phyloP scores from a whole-genome alignment of 768 basidiomycete genomes.

The Pholiota conissans region DNA sequence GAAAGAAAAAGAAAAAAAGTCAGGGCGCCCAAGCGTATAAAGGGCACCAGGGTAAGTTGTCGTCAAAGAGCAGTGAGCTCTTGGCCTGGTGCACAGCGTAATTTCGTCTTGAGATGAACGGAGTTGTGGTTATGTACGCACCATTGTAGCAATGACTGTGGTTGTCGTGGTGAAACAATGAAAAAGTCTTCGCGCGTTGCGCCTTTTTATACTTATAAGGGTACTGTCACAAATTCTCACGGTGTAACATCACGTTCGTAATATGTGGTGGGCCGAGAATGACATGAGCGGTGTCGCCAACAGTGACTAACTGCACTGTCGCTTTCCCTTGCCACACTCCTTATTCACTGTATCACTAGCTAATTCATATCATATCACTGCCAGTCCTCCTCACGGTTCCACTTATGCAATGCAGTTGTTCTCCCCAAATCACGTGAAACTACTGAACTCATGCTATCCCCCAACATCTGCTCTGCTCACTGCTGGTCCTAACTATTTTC shows the following conservation, averaged over 20 bases:
- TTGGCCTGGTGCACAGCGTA: conserved; percentile 65
- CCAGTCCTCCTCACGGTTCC: conserved; percentile 2
- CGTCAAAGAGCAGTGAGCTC: conserved; percentile 42
- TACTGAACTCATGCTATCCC: conserved; percentile 87
- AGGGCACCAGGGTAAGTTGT: conserved; percentile 45
- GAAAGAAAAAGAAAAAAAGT: conserved; percentile 22
- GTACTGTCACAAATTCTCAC: conserved; percentile 4
- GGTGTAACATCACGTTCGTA: background rate
- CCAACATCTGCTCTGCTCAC: conserved; percentile 71
- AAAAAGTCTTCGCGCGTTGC: background rate
- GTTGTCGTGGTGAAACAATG: too few relatives aligned
- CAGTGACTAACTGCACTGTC: background rate
- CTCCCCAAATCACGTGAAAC: conserved; percentile 80
- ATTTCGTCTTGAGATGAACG: conserved; percentile 38
- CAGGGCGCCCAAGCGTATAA: conserved; percentile 56
- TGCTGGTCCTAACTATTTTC: conserved; percentile 74
- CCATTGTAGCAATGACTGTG: conserved; percentile 13
- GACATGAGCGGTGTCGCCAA: background rate
- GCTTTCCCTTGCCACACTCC: background rate
- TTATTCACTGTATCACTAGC: background rate
- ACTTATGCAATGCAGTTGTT: conserved; percentile 80
- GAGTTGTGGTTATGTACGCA: conserved; percentile 16
- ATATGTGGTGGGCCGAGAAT: background rate
- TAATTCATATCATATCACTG: conserved; percentile 2
- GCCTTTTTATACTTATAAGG: background rate